These are phyloP conservation scores for Hyphopichia burtonii DNA, from an alignment of 1,139 yeast species.

Conservation along the genomic window DNA sequence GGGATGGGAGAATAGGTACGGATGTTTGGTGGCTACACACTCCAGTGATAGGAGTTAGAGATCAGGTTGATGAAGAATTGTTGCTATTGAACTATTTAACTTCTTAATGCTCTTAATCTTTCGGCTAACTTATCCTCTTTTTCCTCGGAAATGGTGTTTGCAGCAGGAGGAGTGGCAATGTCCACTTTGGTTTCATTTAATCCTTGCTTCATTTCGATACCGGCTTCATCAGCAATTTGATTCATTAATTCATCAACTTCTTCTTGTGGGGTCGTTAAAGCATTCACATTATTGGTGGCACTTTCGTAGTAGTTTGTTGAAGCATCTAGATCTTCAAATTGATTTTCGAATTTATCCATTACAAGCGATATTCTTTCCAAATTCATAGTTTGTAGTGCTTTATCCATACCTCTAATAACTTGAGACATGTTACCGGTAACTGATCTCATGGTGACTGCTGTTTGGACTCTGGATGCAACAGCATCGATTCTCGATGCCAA, in stretches of 20 bases:
- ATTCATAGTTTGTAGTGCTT: constrained; percentile 94
- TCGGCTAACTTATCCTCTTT: constrained; percentile 88
- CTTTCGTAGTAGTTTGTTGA: constrained; percentile 90
- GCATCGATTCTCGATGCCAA: constrained; percentile 92
- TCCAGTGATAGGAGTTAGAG: too few species aligned
- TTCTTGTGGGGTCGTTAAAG: constrained; percentile 89
- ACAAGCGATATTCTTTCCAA: constrained; percentile 87
- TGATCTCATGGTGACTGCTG: constrained; percentile 95
- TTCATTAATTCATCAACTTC: constrained; percentile 90
- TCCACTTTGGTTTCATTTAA: constrained; percentile 56
- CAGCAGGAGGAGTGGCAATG: constrained; percentile 40
- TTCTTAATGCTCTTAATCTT: constrained; percentile 73
- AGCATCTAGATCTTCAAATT: constrained; percentile 95
- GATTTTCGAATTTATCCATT: constrained; percentile 96
- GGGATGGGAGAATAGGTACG: too few species aligned
- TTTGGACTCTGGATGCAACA: constrained; percentile 92
- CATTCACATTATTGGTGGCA: constrained; percentile 86
- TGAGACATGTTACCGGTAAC: constrained; percentile 93
- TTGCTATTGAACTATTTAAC: constrained; percentile 7
- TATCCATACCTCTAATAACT: constrained; percentile 94
- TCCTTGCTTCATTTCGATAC: constrained; percentile 86
- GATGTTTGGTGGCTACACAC: too few species aligned
- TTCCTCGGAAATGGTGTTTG: constrained; percentile 53
- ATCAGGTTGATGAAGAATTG: too few species aligned
- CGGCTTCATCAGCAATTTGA: constrained; percentile 97